phyloP scores from a whole-genome alignment of 1,139 yeast genomes.

The Candida frijolesensis region DNA sequence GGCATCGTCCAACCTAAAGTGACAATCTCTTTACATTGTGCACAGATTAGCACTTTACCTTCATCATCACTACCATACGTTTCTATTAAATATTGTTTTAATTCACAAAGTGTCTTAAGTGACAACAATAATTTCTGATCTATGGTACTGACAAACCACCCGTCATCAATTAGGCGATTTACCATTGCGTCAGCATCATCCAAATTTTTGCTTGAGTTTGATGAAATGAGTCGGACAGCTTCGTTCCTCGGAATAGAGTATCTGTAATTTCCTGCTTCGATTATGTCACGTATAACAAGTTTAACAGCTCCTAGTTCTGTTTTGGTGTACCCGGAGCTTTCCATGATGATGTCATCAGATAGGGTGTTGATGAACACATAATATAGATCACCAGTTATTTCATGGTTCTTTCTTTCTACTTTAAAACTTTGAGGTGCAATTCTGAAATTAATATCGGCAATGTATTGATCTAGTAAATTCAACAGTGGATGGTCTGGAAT shows the following conservation, averaged over 20 bases:
- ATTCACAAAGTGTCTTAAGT: conserved; percentile 48
- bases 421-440: conserved; percentile 47
- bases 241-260: conserved; percentile 32
- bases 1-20: conserved; percentile 50
- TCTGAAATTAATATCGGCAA: conserved; percentile 41
- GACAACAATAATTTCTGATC: conserved; percentile 39
- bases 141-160: conserved; percentile 48
- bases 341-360: conserved; percentile 43
- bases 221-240: conserved; percentile 30
- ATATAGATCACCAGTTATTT: conserved; percentile 32
- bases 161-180: conserved; percentile 46
- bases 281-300: conserved; percentile 47
- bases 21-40: conserved; percentile 57
- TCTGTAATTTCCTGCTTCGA: conserved; percentile 29
- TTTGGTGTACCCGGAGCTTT: conserved; percentile 44
- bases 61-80: conserved; percentile 40
- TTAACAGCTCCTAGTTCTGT: conserved; percentile 54
- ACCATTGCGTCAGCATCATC: conserved; percentile 41
- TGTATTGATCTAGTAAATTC: conserved; percentile 22
- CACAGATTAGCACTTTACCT: conserved; percentile 50
- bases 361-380: conserved; percentile 47
- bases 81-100: conserved; percentile 45
- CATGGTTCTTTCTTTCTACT: conserved; percentile 42
- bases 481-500: conserved; percentile 8
- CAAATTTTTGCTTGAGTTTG: conserved; percentile 25